Evolutionary conservation across 106 monocot species (phyloP).

Genomic region (Allium fistulosum): DNA sequence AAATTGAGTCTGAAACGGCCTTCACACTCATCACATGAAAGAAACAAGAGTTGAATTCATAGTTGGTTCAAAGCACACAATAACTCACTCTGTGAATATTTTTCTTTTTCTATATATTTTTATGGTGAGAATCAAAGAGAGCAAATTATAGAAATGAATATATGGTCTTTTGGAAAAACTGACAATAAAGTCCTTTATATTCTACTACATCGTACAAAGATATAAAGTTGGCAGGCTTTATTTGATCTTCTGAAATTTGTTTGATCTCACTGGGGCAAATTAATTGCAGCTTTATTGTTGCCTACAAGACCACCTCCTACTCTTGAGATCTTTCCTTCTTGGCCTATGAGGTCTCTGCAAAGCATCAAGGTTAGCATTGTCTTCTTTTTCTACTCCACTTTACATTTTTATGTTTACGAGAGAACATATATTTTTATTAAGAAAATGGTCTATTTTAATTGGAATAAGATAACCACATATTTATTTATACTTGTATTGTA

Average conservation of each 20-base stretch:
- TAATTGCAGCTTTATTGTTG: slow-evolving; percentile 40
- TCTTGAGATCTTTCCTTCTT: slow-evolving; percentile 95
- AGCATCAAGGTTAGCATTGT: slow-evolving; percentile 15
- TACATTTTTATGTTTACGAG: too few species aligned
- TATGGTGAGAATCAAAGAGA: slow-evolving; percentile 16
- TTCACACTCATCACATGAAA: neutral
- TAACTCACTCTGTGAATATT: too few species aligned
- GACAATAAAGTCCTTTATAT: neutral
- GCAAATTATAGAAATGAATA: slow-evolving; percentile 5
- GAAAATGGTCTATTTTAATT: too few species aligned
- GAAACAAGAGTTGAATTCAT: too few species aligned
- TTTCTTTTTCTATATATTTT: neutral
- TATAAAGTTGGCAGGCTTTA: slow-evolving; percentile 3
- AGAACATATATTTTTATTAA: too few species aligned
- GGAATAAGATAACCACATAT: too few species aligned
- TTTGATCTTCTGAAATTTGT: slow-evolving; percentile 21
- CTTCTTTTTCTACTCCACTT: too few species aligned
- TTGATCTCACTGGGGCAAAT: neutral
- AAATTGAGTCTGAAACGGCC: slow-evolving; percentile 4
- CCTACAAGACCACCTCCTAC: slow-evolving; percentile 69
- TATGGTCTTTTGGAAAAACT: slow-evolving; percentile 1
- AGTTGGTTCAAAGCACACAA: too few species aligned
- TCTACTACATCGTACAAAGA: neutral
- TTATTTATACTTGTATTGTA: too few species aligned
- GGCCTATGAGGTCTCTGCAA: slow-evolving; percentile 76